Conservation (phyloP, 192 early-diverging fungal species). For the Coemansia sp. region DNA sequence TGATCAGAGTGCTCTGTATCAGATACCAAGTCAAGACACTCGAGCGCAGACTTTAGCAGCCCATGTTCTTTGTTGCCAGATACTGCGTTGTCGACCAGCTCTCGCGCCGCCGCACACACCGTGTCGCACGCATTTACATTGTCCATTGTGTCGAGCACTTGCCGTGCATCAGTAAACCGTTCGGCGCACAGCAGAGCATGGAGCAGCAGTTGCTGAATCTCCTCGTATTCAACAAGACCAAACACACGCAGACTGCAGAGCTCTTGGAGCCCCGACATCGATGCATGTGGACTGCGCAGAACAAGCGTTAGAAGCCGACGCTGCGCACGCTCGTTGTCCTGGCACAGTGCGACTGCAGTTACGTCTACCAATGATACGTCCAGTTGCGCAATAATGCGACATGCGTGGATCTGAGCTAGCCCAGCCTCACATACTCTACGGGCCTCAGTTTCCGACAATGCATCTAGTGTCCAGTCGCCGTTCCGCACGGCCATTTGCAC, state of each 20-base stretch:
- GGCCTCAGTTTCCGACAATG: background rate
- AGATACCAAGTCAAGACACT: constrained; percentile 18
- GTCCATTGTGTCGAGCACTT: constrained; percentile 15
- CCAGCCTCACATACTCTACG: background rate
- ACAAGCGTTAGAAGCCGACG: constrained; percentile 9
- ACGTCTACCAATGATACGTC: background rate
- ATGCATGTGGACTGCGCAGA: background rate
- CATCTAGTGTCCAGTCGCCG: background rate
- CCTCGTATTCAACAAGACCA: background rate
- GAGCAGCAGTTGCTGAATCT: background rate
- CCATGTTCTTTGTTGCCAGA: constrained; percentile 19
- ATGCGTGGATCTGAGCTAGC: background rate
- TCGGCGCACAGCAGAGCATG: background rate
- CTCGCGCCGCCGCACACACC: constrained; percentile 32
- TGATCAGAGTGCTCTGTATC: background rate
- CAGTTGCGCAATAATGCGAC: background rate
- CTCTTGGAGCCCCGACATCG: background rate
- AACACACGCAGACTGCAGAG: background rate
- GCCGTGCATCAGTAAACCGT: constrained; percentile 22
- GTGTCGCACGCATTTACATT: constrained; percentile 5
- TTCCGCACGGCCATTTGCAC: background rate
- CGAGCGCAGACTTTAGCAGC: constrained; percentile 15
- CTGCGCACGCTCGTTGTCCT: constrained; percentile 11
- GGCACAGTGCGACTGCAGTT: background rate
- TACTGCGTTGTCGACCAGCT: constrained; percentile 46